Conservation (phyloP, 106 monocot species). For the Xerophyta viscosa region DNA sequence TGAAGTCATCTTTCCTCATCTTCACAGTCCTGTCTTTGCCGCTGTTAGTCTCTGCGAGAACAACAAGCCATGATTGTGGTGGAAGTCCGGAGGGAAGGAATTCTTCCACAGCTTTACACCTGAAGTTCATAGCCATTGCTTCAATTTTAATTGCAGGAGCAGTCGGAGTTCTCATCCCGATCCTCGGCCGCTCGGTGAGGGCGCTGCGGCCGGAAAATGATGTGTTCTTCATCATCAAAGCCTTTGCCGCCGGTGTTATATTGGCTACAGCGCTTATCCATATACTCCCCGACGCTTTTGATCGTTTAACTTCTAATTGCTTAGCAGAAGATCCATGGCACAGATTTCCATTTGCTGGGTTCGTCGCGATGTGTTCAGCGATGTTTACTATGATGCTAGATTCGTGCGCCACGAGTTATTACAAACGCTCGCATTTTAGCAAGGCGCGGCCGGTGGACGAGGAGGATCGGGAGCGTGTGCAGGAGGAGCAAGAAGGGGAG, state of each 20-base stretch:
- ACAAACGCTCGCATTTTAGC: conserved; percentile 30
- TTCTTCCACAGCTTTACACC: conserved; percentile 2
- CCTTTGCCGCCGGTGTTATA: conserved; percentile 63
- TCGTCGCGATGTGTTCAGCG: conserved; percentile 63
- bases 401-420: conserved; percentile 49
- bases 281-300: conserved; percentile 52
- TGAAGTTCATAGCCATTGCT: conserved; percentile 52
- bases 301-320: conserved; percentile 47
- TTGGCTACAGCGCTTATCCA: conserved; percentile 57
- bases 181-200: conserved; percentile 28
- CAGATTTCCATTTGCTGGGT: conserved; percentile 58
- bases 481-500: not conserved
- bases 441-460: conserved; percentile 39
- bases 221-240: conserved; percentile 43
- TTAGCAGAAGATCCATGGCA: conserved; percentile 31
- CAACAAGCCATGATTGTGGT: not conserved
- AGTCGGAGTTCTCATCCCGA: conserved; percentile 37
- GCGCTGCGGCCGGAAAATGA: conserved; percentile 31
- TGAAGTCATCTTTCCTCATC: not conserved
- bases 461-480: no score
- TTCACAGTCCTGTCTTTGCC: not conserved
- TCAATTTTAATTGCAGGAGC: conserved; percentile 47
- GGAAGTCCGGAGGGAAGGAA: not conserved
- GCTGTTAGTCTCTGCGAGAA: no score
- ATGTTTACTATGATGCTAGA: conserved; percentile 64